Evolutionary conservation across 148 eudicot species (phyloP), one percentile per base, ranked within the genome.

Genomic region (Euryodendron excelsum): DNA sequence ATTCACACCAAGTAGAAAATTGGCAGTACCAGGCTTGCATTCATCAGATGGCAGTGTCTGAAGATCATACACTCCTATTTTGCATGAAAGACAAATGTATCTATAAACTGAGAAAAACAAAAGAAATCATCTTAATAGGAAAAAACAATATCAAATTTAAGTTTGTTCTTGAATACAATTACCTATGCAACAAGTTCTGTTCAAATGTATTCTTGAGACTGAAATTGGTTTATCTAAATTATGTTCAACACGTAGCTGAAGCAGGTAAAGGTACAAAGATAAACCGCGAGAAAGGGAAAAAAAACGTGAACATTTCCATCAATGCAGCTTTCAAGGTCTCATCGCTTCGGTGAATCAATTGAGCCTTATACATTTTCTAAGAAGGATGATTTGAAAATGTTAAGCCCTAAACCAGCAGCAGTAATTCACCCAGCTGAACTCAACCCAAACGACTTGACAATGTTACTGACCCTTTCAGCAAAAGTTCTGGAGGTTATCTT

Each of bases 361-460:
- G n/a, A n/a, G n/a, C n/a, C n/a, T n/a, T n/a, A n/a, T n/a, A n/a
- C n/a, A n/a, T n/a, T n/a, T n/a, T n/a, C n/a, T 3, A 47, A 27
- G 30, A 48, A 45, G 53, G 60, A 50, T 45, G 9, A 67, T 23
- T 58, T 34, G 70, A 59, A 13, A 59, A 58, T 44, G 34, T 6
- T 18, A 44, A 25, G 47, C 62, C 63, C n/a, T 39, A 59, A 50
- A 36, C 18, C 64, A 27, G 34, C 80, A 76, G 72, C 65, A 75
- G 39, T 53, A 69, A 61, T 67, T 88, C 85, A 92, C 52, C 90
- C 86, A 80, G 90, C 81, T 68, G 94, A 82, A 83, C 87, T 90
- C 83, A 90, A 84, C n/a, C 95, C 97, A 80, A 96, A 92, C 53
- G 98, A 92, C 88, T 92, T 93, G 59, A 96, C 98, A 76, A 96